Percentiles rank a stretch among this genome's conserved stretches.
These are phyloP conservation scores for Halteria grandinella DNA, from an alignment of 73 alveolate species.

Conservation along the genomic window DNA sequence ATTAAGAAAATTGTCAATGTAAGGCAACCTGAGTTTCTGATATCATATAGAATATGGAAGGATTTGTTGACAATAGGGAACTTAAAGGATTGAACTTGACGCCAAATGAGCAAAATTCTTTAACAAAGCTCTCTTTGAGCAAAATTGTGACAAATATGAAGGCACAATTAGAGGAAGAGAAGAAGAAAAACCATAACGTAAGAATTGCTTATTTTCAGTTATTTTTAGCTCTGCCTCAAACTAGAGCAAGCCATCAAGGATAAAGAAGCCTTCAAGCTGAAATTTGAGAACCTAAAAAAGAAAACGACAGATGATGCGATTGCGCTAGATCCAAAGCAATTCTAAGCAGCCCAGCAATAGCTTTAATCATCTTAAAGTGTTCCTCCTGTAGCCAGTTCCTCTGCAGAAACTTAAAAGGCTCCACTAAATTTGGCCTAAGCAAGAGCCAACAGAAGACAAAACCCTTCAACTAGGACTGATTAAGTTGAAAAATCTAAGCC, in stretches of 20 bases:
- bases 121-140: slow-evolving; percentile 41
- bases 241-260: slow-evolving; percentile 58
- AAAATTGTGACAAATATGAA: slow-evolving; percentile 64
- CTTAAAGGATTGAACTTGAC: slow-evolving; percentile 22
- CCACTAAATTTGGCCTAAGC: no score
- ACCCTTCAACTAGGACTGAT: no score
- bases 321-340: no score
- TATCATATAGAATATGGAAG: slow-evolving; percentile 21
- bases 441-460: not conserved
- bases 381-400: no score
- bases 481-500: no score
- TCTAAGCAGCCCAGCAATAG: no score
- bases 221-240: slow-evolving; percentile 31
- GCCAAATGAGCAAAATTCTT: slow-evolving; percentile 32
- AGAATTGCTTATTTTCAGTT: not conserved
- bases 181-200: slow-evolving; percentile 49
- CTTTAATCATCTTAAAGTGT: no score
- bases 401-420: no score
- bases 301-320: slow-evolving; percentile 46
- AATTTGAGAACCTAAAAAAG: slow-evolving; percentile 49
- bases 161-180: slow-evolving; percentile 47
- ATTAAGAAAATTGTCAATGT: slow-evolving; percentile 39
- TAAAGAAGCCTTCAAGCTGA: slow-evolving; percentile 58
- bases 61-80: slow-evolving; percentile 41
- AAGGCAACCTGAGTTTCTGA: not conserved